Evolutionary conservation across 495 filamentous ascomycete species (phyloP), one percentile per base, ranked within the genome.

Genomic region (Penicillium simplicissimum): DNA sequence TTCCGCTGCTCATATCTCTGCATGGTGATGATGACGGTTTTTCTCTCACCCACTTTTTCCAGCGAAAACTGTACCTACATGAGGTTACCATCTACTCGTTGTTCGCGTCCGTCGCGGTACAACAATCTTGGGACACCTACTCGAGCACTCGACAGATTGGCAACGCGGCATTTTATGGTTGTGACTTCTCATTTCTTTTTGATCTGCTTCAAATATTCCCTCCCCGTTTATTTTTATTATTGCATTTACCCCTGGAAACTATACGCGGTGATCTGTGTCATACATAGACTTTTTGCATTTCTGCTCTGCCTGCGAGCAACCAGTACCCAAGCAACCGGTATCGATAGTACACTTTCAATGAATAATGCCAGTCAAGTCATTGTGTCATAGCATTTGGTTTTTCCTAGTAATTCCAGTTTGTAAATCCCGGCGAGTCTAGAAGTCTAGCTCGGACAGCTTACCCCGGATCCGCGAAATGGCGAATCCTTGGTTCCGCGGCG

Each of bases 381-480:
- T 23, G 19, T 11, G 23, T 47, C 42, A 15, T 58, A 8, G 14
- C 28, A n/a, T 10, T 25, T 10, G 15, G 31, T 33, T 21, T 25
- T 14, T 8, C 10, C 38, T 31, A 45, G 40, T 57, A 34, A 25
- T 21, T 17, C n/a, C 52, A 45, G 52, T 57, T 4, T 8, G 17
- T n/a, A 23, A 25, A 23, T n/a, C 47, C 23, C 13, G 28, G 47
- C 19, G 10, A 25, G 23, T 51, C 47, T 28, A 35, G 52, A 34
- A 19, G 28, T 31, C 28, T 31, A 31, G 53, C 43, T 47, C 42
- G 28, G 28, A 5, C 43, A 58, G 31, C 48, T 60, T 68, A 68
- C 66, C 66, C 66, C 66, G 61, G 66, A 68, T 68, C 60, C 38
- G 40, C 62, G 35, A 38, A 63, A 52, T 37, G 34, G 48, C 48